Conservation (phyloP, 805 yeast genomes). For the Lipomyces mesembrius region DNA sequence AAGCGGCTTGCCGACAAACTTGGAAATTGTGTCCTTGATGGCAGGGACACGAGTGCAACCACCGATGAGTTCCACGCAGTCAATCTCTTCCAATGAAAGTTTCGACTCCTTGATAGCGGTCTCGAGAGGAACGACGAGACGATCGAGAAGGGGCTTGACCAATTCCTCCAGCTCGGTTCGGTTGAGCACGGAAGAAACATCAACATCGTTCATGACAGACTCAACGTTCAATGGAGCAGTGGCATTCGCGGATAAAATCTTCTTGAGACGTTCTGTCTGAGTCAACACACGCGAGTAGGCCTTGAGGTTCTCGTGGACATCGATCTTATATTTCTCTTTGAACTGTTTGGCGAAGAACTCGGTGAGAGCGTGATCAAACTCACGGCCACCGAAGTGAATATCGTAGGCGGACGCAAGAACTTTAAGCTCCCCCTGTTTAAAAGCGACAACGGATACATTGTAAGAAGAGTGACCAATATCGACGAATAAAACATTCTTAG, state of each 20-base stretch:
- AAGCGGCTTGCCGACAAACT: constrained; percentile 80
- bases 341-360: constrained; percentile 94
- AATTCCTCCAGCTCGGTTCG: constrained; percentile 93
- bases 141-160: constrained; percentile 77
- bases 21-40: constrained; percentile 78
- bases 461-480: constrained; percentile 97
- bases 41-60: constrained; percentile 98
- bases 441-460: constrained; percentile 85
- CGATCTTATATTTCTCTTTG: constrained; percentile 80
- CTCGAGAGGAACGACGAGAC: constrained; percentile 78
- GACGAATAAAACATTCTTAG: constrained; percentile 82
- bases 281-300: constrained; percentile 91
- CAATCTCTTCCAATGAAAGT: constrained; percentile 71
- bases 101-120: constrained; percentile 81
- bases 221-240: constrained; percentile 94
- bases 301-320: constrained; percentile 87
- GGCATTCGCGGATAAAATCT: constrained; percentile 93
- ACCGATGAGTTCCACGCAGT: constrained; percentile 93
- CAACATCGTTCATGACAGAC: constrained; percentile 96
- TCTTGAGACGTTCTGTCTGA: constrained; percentile 92
- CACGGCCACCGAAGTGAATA: constrained; percentile 98
- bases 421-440: constrained; percentile 96
- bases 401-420: constrained; percentile 90
- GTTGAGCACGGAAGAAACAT: constrained; percentile 83
- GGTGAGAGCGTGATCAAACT: constrained; percentile 91